Conservation (phyloP, 73 alveolate genomes). For the Urostyla sp. region DNA sequence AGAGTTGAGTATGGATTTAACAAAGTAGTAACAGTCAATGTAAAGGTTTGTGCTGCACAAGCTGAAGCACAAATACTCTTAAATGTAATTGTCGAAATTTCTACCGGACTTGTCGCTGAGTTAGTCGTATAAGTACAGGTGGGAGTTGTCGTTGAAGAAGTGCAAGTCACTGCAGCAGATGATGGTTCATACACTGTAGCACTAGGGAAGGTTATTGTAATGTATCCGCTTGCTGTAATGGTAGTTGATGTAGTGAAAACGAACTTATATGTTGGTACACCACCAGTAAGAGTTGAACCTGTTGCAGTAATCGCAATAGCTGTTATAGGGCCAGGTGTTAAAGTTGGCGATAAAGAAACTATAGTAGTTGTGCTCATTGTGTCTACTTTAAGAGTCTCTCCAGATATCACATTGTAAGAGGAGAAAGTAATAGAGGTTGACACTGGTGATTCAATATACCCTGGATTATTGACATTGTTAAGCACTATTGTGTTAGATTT, state of each 20-base stretch:
- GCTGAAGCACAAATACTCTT: conserved; percentile 2
- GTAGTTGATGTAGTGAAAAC: conserved; percentile 24
- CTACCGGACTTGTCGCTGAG: background rate
- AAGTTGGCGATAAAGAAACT: conserved; percentile 17
- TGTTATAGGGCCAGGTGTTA: conserved; percentile 39
- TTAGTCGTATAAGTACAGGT: conserved; percentile 30
- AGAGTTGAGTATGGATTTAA: conserved; percentile 28
- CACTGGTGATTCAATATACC: conserved; percentile 35
- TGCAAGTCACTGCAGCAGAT: conserved; percentile 5
- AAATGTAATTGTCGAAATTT: background rate
- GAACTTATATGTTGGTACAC: conserved; percentile 38
- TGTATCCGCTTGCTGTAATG: conserved; percentile 4
- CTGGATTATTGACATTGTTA: conserved; percentile 47
- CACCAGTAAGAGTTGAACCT: conserved; percentile 49
- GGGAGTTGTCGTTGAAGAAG: background rate
- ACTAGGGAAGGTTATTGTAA: conserved; percentile 14
- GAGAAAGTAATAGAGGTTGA: conserved; percentile 3
- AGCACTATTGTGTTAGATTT: background rate
- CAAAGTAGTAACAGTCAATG: conserved; percentile 4
- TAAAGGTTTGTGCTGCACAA: conserved; percentile 2
- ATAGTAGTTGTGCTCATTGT: conserved; percentile 5
- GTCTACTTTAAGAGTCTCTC: background rate
- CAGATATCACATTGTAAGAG: conserved; percentile 3
- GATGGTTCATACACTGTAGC: conserved; percentile 6
- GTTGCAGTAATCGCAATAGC: background rate